Conservation (phyloP, 2,329 filamentous ascomycete genomes). For the Diaporthe velutina region DNA sequence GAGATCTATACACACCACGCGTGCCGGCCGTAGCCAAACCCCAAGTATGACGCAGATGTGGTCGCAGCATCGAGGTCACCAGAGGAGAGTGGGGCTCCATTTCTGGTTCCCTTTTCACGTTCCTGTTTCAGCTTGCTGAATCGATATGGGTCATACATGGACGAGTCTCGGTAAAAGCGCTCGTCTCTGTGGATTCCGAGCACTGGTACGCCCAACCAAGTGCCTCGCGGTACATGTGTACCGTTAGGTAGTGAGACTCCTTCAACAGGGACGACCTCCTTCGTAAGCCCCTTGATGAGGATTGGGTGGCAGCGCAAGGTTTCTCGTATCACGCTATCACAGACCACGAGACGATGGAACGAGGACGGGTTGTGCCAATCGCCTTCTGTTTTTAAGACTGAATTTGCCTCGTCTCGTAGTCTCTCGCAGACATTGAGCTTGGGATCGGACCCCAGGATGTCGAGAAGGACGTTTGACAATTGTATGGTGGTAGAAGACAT, state of each 20-base stretch:
- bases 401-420: too few relatives aligned
- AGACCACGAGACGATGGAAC: not conserved
- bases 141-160: not conserved
- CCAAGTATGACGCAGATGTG: not conserved
- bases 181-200: not conserved
- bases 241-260: not conserved
- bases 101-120: not conserved
- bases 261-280: not conserved
- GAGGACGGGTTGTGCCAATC: not conserved
- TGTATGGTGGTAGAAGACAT: not conserved
- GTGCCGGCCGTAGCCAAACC: not conserved
- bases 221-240: not conserved
- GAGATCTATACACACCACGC: not conserved
- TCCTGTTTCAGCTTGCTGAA: not conserved
- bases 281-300: not conserved
- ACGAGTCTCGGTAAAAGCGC: not conserved
- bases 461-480: not conserved
- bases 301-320: not conserved
- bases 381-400: not conserved
- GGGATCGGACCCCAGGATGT: not conserved
- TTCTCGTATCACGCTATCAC: not conserved
- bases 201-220: not conserved
- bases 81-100: not conserved
- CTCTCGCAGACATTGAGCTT: not conserved
- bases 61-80: not conserved